Evolutionary conservation across 495 filamentous ascomycete species (phyloP).

Genomic region (Astrothelium subdiscretum): DNA sequence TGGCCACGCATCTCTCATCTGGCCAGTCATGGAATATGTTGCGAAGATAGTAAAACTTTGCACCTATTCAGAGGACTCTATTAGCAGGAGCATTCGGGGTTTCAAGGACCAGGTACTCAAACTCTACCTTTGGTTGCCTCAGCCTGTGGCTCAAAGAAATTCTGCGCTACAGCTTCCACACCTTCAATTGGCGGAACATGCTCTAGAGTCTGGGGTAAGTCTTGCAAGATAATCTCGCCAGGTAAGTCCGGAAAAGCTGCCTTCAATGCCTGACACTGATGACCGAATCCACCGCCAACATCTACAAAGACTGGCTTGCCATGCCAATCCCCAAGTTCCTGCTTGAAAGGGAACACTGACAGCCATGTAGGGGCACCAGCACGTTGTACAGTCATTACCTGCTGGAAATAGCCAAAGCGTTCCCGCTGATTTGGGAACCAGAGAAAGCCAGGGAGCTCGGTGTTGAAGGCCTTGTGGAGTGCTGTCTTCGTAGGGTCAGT

Average conservation of each 20-base stretch:
- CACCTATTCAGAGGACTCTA: slow-evolving; percentile 3
- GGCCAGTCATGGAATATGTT: slow-evolving; percentile 15
- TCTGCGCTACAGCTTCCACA: slow-evolving; percentile 5
- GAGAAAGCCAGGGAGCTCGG: slow-evolving; percentile 28
- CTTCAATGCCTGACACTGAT: slow-evolving; percentile 1
- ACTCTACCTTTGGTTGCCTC: no score
- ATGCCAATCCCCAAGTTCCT: background rate
- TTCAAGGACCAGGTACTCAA: no score
- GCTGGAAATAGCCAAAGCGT: slow-evolving; percentile 26
- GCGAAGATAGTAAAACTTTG: slow-evolving; percentile 11
- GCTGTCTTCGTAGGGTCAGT: slow-evolving; percentile 25
- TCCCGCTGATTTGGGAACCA: slow-evolving; percentile 33
- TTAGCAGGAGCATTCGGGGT: background rate
- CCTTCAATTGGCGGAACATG: background rate
- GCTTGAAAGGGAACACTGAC: slow-evolving; percentile 18
- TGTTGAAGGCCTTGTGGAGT: slow-evolving; percentile 34
- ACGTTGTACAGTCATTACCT: slow-evolving; percentile 28
- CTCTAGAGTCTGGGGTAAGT: slow-evolving; percentile 2
- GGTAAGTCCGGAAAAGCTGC: background rate
- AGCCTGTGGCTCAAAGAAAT: slow-evolving; percentile 11
- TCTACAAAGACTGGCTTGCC: slow-evolving; percentile 5
- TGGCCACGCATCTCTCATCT: slow-evolving; percentile 6
- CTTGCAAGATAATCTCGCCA: slow-evolving; percentile 8
- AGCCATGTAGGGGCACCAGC: slow-evolving; percentile 27
- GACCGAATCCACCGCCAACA: slow-evolving; percentile 8